Percentiles rank a stretch among this genome's conserved stretches.
Conservation (phyloP, 2,329 filamentous ascomycete genomes). For the Thermothelomyces thermophilus region DNA sequence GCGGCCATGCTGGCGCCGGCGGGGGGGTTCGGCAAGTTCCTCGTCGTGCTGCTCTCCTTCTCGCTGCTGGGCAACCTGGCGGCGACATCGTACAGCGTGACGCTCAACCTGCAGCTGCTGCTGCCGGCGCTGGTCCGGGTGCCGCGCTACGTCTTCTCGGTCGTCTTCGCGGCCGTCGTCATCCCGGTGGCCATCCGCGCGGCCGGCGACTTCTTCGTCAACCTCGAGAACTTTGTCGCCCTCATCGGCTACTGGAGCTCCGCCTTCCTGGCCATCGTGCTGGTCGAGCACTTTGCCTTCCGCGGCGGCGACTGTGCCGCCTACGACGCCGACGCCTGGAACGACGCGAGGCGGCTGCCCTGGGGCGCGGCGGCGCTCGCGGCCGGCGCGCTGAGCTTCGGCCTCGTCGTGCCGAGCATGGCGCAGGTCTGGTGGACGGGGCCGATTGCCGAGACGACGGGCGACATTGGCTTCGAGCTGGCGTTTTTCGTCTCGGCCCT, state of each 20-base stretch:
- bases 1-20: slow-evolving; percentile 52
- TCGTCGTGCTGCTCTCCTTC: slow-evolving; percentile 52
- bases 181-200: slow-evolving; percentile 37
- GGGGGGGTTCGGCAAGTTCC: slow-evolving; percentile 56
- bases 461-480: slow-evolving; percentile 41
- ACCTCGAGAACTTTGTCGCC: slow-evolving; percentile 39
- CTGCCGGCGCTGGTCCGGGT: slow-evolving; percentile 33
- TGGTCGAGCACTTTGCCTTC: slow-evolving; percentile 29
- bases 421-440: slow-evolving; percentile 39
- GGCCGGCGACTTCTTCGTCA: slow-evolving; percentile 35
- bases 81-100: slow-evolving; percentile 55
- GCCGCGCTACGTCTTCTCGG: slow-evolving; percentile 36
- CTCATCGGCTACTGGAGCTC: slow-evolving; percentile 42
- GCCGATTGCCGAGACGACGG: slow-evolving; percentile 37
- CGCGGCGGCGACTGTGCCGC: slow-evolving; percentile 17
- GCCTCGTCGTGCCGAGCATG: slow-evolving; percentile 36
- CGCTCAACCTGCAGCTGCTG: slow-evolving; percentile 52
- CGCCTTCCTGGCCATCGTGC: slow-evolving; percentile 35
- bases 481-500: slow-evolving; percentile 37
- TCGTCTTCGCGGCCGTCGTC: slow-evolving; percentile 35
- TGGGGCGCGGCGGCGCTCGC: slow-evolving; percentile 26
- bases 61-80: slow-evolving; percentile 54
- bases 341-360: slow-evolving; percentile 23
- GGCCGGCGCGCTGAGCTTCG: slow-evolving; percentile 21
- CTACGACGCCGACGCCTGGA: slow-evolving; percentile 25